These are phyloP conservation scores for Pichia membranifaciens DNA, from an alignment of 805 yeast species.

Conservation along the genomic window DNA sequence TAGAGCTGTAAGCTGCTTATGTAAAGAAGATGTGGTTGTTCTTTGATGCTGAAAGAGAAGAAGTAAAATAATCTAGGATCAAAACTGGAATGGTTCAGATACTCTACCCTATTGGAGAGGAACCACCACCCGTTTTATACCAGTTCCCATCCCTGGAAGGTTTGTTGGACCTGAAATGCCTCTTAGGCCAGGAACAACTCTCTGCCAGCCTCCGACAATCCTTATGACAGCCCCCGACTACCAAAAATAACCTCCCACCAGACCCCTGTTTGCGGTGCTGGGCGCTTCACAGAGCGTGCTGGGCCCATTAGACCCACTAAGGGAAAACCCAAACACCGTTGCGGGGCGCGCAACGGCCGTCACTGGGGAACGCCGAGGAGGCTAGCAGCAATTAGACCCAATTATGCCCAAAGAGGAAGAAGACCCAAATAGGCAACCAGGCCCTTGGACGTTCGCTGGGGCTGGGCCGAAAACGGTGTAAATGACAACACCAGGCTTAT, in stretches of 20 bases:
- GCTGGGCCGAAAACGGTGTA: no score
- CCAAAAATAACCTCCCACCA: no score
- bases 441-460: no score
- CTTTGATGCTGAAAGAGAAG: constrained; percentile 4
- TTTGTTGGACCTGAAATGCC: no score
- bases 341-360: neutral
- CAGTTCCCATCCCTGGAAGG: neutral
- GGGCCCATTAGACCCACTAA: neutral
- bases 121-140: constrained; percentile 7
- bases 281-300: neutral
- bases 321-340: constrained; percentile 5
- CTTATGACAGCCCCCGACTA: no score
- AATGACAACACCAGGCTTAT: no score
- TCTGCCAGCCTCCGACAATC: no score
- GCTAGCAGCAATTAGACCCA: constrained; percentile 1
- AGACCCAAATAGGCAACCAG: neutral
- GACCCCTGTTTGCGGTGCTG: constrained; percentile 3
- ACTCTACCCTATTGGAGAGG: no score
- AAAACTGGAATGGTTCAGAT: no score
- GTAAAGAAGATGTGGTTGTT: constrained; percentile 1
- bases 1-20: neutral
- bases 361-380: neutral
- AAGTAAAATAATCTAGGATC: neutral
- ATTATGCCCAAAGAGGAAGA: constrained; percentile 4
- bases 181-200: no score